A percentile compares a stretch with the other conserved stretches of the same genome.
Conservation (phyloP, 1,284 basidiomycete genomes). For the Microbotryum lychnidis-dioicae region DNA sequence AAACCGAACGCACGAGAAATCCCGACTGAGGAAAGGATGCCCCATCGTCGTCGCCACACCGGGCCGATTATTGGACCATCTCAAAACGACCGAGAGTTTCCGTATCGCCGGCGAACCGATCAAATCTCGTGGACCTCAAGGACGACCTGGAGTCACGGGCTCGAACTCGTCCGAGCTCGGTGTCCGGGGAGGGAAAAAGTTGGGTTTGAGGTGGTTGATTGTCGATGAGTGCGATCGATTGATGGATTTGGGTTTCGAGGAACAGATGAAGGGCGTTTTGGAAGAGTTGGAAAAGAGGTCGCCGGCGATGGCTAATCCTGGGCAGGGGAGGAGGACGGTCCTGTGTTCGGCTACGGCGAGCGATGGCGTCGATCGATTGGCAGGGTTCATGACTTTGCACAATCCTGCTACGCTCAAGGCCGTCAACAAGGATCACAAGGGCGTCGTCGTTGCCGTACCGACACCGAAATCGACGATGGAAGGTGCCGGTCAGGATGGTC, state of each 20-base stretch:
- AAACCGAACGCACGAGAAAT: conserved; percentile 65
- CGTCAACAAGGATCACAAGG: conserved; percentile 7
- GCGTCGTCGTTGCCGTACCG: conserved; percentile 8
- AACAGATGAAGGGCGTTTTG: conserved; percentile 62
- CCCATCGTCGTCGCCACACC: conserved; percentile 65
- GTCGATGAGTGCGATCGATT: conserved; percentile 93
- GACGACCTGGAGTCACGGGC: not conserved
- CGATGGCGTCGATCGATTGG: conserved; percentile 88
- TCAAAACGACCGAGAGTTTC: conserved; percentile 59
- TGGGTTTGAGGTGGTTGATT: conserved; percentile 67
- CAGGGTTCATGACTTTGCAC: conserved; percentile 61
- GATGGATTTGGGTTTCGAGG: conserved; percentile 54
- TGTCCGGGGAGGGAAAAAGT: conserved; percentile 23
- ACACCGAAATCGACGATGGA: not conserved
- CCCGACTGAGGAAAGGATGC: conserved; percentile 59
- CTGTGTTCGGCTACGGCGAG: conserved; percentile 95
- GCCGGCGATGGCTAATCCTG: conserved; percentile 36
- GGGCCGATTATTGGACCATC: conserved; percentile 62
- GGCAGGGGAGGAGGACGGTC: conserved; percentile 53
- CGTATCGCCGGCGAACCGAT: conserved; percentile 34
- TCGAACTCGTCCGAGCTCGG: conserved; percentile 4
- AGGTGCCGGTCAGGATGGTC: not conserved
- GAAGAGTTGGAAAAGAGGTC: conserved; percentile 57
- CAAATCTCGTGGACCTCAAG: conserved; percentile 3
- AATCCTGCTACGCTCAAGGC: conserved; percentile 59